These are phyloP conservation scores for Xylaria sp. DNA, from an alignment of 2,329 filamentous ascomycete genomes.

Conservation along the genomic window DNA sequence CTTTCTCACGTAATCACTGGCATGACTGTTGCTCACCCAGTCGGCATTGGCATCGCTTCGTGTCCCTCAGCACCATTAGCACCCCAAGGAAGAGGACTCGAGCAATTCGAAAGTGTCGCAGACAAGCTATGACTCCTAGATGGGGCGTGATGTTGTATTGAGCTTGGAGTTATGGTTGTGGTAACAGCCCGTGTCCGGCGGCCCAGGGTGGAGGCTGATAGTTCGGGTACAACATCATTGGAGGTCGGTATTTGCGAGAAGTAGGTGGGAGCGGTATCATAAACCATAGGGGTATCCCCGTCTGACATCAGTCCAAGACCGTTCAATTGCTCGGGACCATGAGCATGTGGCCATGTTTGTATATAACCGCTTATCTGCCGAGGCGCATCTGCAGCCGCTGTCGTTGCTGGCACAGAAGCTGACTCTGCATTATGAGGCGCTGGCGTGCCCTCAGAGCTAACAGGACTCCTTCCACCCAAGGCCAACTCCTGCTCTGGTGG, in stretches of 20 bases:
- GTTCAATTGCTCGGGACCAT: conserved; percentile 41
- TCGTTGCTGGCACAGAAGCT: conserved; percentile 33
- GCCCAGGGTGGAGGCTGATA: conserved; percentile 37
- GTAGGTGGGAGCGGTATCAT: conserved; percentile 43
- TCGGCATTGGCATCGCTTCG: conserved; percentile 43
- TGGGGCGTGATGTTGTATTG: conserved; percentile 39
- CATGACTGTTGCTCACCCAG: conserved; percentile 37
- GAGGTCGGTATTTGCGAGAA: conserved; percentile 42
- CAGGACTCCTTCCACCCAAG: conserved; percentile 44
- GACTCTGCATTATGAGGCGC: conserved; percentile 33
- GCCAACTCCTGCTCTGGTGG: conserved; percentile 46
- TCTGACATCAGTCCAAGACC: conserved; percentile 46
- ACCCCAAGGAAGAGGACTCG: conserved; percentile 46
- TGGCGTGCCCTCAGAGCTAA: conserved; percentile 39
- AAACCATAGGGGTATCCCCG: conserved; percentile 43
- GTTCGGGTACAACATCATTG: conserved; percentile 43
- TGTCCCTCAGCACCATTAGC: conserved; percentile 40
- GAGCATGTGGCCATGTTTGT: conserved; percentile 45
- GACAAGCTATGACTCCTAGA: conserved; percentile 48
- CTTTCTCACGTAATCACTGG: neutral
- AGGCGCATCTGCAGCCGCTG: conserved; percentile 38
- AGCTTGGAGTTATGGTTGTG: conserved; percentile 37
- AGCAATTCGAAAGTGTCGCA: conserved; percentile 42
- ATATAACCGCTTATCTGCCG: conserved; percentile 46
- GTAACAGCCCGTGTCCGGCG: conserved; percentile 45